Conservation (phyloP, 306 rosid genomes). For the Pyrus pyrifolia region DNA sequence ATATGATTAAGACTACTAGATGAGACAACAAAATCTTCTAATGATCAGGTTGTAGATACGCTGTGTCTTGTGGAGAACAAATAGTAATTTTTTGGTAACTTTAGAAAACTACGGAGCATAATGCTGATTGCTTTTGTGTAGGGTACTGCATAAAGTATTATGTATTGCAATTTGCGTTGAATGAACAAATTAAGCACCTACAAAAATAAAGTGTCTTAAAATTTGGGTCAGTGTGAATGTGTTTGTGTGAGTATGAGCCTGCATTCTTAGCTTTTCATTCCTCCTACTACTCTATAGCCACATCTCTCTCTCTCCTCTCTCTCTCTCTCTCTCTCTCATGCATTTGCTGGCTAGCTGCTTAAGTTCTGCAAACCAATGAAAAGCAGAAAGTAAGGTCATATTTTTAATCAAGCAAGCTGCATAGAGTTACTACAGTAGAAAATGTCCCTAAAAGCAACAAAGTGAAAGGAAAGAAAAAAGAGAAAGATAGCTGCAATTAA, state of each 20-base stretch:
- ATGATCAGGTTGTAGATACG: background rate
- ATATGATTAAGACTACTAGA: background rate
- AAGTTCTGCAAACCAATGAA: constrained; percentile 38
- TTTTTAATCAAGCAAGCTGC: constrained; percentile 23
- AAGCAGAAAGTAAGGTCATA: constrained; percentile 32
- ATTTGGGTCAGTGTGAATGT: background rate
- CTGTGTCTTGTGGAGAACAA: background rate
- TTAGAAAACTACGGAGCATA: background rate
- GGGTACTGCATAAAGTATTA: background rate
- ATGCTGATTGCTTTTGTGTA: background rate
- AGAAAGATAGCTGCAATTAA: constrained; percentile 18
- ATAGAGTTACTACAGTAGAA: background rate
- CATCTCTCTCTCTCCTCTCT: background rate
- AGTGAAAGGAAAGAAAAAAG: constrained; percentile 19
- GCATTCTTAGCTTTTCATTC: background rate
- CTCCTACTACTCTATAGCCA: background rate
- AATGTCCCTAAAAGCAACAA: constrained; percentile 29
- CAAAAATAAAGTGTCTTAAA: background rate
- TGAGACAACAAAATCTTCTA: constrained; percentile 1
- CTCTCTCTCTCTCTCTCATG: background rate
- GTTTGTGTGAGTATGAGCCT: background rate
- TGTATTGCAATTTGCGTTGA: background rate
- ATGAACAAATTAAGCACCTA: background rate
- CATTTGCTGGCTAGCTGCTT: constrained; percentile 14
- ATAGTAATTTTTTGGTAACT: background rate